Percentiles rank a stretch among this genome's conserved stretches.
Conservation (phyloP, 1,284 basidiomycete genomes). For the Marasmius oreades region DNA sequence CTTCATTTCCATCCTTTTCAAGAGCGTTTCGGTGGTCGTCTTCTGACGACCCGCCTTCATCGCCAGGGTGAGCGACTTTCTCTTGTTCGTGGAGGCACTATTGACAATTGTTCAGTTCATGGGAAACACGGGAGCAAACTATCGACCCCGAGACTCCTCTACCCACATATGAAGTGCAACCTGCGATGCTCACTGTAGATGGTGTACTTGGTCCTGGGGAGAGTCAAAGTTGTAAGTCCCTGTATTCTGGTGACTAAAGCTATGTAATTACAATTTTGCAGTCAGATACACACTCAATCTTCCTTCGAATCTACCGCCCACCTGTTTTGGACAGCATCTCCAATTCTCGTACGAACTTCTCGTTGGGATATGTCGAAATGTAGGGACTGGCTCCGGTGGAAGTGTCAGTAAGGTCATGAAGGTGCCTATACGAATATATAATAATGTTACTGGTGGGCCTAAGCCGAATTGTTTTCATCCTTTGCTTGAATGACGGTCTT, state of each 20-base stretch:
- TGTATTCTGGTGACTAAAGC: neutral
- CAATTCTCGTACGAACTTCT: slow-evolving; percentile 88
- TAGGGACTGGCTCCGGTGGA: slow-evolving; percentile 35
- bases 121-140: slow-evolving; percentile 31
- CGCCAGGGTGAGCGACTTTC: neutral
- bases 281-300: slow-evolving; percentile 77
- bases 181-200: slow-evolving; percentile 84
- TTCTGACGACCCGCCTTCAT: neutral
- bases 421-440: slow-evolving; percentile 85
- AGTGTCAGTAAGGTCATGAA: slow-evolving; percentile 80
- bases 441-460: slow-evolving; percentile 64
- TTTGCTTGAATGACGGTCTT: slow-evolving; percentile 2
- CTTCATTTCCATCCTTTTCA: slow-evolving; percentile 9
- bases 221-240: slow-evolving; percentile 70
- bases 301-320: slow-evolving; percentile 83
- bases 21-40: neutral
- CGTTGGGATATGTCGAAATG: slow-evolving; percentile 78
- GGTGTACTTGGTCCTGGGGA: slow-evolving; percentile 75
- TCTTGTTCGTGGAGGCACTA: neutral
- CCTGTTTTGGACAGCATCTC: slow-evolving; percentile 81
- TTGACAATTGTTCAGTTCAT: neutral
- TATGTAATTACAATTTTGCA: slow-evolving; percentile 27
- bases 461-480: slow-evolving; percentile 22
- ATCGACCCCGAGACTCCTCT: slow-evolving; percentile 65
- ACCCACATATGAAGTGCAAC: slow-evolving; percentile 79